phyloP scores from a whole-genome alignment of 768 basidiomycete genomes.

The Hygrocybe coccinea region DNA sequence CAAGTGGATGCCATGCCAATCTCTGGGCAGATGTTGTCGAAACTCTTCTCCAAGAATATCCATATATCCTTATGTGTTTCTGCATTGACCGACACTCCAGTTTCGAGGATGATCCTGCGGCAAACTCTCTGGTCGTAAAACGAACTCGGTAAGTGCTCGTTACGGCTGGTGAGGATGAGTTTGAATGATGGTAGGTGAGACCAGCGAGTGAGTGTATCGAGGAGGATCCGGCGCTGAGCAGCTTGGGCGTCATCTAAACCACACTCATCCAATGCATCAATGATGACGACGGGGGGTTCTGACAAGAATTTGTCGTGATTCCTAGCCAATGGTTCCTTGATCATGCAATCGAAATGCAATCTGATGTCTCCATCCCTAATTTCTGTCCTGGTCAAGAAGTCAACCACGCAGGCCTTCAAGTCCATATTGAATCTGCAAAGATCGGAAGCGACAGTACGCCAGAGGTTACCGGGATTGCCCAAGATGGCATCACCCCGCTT shows the following conservation, averaged over 20 bases:
- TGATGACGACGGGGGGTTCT: conserved; percentile 24
- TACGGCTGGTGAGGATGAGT: too few relatives aligned
- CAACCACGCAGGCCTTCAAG: not conserved
- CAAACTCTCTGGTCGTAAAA: conserved; percentile 13
- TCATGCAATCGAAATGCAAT: too few relatives aligned
- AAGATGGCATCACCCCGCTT: too few relatives aligned
- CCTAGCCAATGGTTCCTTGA: too few relatives aligned
- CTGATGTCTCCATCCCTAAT: too few relatives aligned
- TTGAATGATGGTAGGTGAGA: too few relatives aligned
- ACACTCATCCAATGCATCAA: conserved; percentile 38
- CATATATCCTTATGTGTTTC: conserved; percentile 1
- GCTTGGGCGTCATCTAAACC: conserved; percentile 12
- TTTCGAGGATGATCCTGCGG: not conserved
- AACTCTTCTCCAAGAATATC: not conserved
- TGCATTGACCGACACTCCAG: not conserved
- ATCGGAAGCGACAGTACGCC: conserved; percentile 17
- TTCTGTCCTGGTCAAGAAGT: too few relatives aligned
- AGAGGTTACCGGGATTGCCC: too few relatives aligned
- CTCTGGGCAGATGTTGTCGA: conserved; percentile 2
- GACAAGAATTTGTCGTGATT: too few relatives aligned
- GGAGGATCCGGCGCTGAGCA: too few relatives aligned
- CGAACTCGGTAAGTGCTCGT: too few relatives aligned
- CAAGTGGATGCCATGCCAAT: conserved; percentile 9
- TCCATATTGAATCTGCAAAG: conserved; percentile 1
- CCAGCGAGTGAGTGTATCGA: too few relatives aligned